Conservation (phyloP, 2,329 filamentous ascomycete genomes). For the Aspergillus sp. region DNA sequence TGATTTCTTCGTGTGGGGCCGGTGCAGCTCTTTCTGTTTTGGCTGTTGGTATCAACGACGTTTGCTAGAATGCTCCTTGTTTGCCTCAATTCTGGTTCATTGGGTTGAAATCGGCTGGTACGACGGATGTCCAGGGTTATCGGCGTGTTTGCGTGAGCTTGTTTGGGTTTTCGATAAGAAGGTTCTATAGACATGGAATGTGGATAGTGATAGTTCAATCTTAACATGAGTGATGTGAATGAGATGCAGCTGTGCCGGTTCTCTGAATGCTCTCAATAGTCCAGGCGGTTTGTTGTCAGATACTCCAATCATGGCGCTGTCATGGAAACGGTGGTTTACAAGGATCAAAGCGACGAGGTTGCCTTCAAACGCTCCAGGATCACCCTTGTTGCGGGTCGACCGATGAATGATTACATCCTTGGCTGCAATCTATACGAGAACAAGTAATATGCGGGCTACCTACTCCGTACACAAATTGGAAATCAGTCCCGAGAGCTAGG, state of each 20-base stretch:
- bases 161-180: background rate
- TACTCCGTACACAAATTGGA: too few species aligned
- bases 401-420: background rate
- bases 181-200: background rate
- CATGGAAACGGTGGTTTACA: too few species aligned
- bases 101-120: background rate
- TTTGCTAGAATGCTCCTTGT: too few species aligned
- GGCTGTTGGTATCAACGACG: background rate
- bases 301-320: too few species aligned
- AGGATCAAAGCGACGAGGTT: background rate
- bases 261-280: too few species aligned
- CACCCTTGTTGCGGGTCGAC: background rate
- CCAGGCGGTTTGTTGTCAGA: too few species aligned
- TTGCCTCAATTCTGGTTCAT: background rate
- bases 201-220: background rate
- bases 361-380: background rate
- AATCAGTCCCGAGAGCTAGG: too few species aligned
- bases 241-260: too few species aligned
- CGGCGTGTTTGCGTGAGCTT: background rate
- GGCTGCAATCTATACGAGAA: background rate
- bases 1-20: too few species aligned
- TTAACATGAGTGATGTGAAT: too few species aligned
- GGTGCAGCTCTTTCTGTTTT: background rate
- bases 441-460: background rate
- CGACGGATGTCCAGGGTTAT: background rate